Base-by-base conservation (phyloP, 106 monocot genomes). In the Allium sativum region DNA sequence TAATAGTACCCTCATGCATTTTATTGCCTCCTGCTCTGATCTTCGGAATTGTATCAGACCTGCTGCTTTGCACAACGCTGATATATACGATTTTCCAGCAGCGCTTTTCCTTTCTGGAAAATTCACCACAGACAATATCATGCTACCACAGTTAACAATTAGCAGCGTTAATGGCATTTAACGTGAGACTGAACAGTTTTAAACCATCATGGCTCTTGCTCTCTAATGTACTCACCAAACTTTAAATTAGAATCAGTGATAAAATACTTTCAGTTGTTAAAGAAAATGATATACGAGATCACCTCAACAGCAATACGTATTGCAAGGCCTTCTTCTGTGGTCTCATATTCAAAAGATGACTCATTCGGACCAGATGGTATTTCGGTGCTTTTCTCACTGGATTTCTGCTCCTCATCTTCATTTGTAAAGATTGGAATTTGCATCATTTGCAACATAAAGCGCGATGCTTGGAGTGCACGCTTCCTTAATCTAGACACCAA, bases 391-490 rank as follows among this genome's bases (percentile, higher is more conserved):
- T 61, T 55, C 18, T 73, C 68, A 62, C 13, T 62, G 45, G 45
- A 40, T 13, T 57, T 60, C 12, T 68, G 73, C 43, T 79, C 82
- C 20, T 70, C 69, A 46, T 55, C 13, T 64, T 79, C 76, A 7
- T 71, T 65, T 12, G 75, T 68, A 55, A 81, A 72, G 10, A 91
- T 21, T 59, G 84, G 84, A 54, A 62, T 76, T 76, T 92, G 96
- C 65, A 98, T 80, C 96, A 98, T 92, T 74, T 88, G 96, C 59
- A 98, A 42, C 87, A 98, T 80, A 73, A 92, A 98, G 42, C 80
- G 82, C 52, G 85, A 72, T 16, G 59, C 92, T 59, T 85, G 79
- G 42, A 72, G 50, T 8, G 96, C 88, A 47, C 78, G 74, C 56
- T 92, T 92, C 56, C 91, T 79, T 81, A 78, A 59, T 74, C 65